Percentiles rank a stretch among this genome's conserved stretches.
phyloP scores from a whole-genome alignment of 2,329 filamentous ascomycete genomes.

The Verticillium dahliae region DNA sequence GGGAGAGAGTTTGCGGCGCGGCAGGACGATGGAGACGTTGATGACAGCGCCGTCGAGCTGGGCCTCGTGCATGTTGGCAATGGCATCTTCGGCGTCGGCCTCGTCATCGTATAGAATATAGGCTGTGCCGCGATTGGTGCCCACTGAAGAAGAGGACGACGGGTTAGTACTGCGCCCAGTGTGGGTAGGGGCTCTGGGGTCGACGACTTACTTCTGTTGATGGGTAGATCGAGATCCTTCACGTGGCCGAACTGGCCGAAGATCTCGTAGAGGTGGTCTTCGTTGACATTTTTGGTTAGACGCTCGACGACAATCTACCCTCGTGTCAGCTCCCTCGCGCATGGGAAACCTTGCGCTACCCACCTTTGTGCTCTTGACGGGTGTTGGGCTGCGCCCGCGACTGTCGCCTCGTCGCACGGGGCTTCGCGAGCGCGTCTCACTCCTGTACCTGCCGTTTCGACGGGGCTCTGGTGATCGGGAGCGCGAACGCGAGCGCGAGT shows the following conservation, averaged over 20 bases:
- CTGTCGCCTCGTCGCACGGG: constrained; percentile 22
- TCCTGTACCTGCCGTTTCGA: constrained; percentile 20
- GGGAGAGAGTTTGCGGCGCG: constrained; percentile 73
- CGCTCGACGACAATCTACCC: constrained; percentile 91
- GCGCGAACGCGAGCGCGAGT: constrained; percentile 21
- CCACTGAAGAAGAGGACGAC: constrained; percentile 44
- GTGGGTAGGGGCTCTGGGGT: neutral
- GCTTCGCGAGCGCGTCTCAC: constrained; percentile 14
- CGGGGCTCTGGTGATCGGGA: constrained; percentile 27
- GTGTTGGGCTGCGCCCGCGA: constrained; percentile 29
- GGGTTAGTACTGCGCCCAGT: constrained; percentile 5
- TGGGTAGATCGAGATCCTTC: constrained; percentile 79
- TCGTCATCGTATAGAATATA: constrained; percentile 81
- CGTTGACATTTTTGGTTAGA: constrained; percentile 89
- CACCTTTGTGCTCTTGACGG: constrained; percentile 6
- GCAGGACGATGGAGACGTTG: constrained; percentile 83
- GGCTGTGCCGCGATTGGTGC: constrained; percentile 85
- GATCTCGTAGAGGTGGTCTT: constrained; percentile 82
- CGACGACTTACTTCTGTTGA: constrained; percentile 53
- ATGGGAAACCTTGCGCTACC: constrained; percentile 3
- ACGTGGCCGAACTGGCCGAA: constrained; percentile 86
- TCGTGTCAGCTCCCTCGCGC: neutral
- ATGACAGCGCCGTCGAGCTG: constrained; percentile 79
- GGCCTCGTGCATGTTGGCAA: constrained; percentile 97
- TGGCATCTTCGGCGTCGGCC: constrained; percentile 76